phyloP scores from a whole-genome alignment of 805 yeast species.

The Sugiyamaella valdiviana region DNA sequence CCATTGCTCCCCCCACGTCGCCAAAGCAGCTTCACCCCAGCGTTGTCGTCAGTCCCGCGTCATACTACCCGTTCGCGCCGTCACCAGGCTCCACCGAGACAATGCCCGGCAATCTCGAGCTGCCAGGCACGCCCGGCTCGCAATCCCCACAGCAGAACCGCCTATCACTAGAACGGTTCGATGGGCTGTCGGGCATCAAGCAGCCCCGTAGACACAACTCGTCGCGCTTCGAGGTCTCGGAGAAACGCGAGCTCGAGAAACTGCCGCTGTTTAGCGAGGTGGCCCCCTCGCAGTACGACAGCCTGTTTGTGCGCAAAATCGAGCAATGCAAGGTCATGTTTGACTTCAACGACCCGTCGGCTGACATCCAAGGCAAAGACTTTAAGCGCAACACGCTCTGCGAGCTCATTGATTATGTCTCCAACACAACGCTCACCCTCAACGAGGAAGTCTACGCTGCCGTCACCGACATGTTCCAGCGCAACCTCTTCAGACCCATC shows the following conservation, averaged over 20 bases:
- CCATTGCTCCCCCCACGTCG: conserved; percentile 1
- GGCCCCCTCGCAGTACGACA: conserved; percentile 69
- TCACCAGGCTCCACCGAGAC: conserved; percentile 34
- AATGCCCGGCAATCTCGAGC: conserved; percentile 32
- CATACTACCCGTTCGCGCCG: conserved; percentile 21
- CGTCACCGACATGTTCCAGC: conserved; percentile 83
- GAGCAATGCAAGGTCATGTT: conserved; percentile 93
- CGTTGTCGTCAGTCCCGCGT: conserved; percentile 15
- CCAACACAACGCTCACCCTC: conserved; percentile 73
- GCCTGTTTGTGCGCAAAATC: conserved; percentile 76
- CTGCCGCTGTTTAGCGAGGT: conserved; percentile 88
- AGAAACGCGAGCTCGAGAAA: conserved; percentile 57
- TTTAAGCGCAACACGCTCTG: conserved; percentile 79
- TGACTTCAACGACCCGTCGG: conserved; percentile 89
- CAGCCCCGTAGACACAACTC: conserved; percentile 89
- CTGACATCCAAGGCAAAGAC: conserved; percentile 88
- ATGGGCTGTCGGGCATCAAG: conserved; percentile 74
- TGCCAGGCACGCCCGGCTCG: conserved; percentile 8
- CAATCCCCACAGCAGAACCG: conserved; percentile 34
- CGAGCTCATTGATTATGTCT: conserved; percentile 83
- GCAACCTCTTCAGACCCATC: conserved; percentile 86
- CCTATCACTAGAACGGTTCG: conserved; percentile 52
- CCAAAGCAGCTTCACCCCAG: conserved; percentile 9
- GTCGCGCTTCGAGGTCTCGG: conserved; percentile 79
- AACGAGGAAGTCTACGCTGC: conserved; percentile 87